phyloP scores from a whole-genome alignment of 305 asterid genomes.

The Solanum chacoense region DNA sequence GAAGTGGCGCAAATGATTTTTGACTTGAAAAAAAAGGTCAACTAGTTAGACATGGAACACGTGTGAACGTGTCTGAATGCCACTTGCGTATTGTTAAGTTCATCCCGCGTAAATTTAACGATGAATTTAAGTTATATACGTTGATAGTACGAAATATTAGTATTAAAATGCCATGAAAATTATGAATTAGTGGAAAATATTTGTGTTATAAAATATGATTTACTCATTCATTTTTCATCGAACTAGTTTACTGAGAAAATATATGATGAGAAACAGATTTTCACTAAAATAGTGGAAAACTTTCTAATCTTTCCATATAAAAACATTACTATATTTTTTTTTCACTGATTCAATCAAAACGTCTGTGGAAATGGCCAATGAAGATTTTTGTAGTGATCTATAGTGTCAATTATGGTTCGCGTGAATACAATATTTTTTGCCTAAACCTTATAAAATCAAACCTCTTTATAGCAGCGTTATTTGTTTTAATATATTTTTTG shows the following conservation, averaged over 20 bases:
- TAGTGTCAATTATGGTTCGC: not conserved
- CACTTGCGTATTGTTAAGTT: not conserved
- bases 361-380: too few relatives aligned
- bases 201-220: not conserved
- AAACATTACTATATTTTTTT: too few relatives aligned
- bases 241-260: not conserved
- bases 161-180: not conserved
- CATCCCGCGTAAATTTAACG: not conserved
- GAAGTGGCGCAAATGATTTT: slow-evolving; percentile 49
- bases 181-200: not conserved
- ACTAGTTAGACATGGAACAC: slow-evolving; percentile 28
- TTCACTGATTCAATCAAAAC: too few relatives aligned
- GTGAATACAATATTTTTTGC: not conserved
- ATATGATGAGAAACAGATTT: too few relatives aligned
- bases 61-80: slow-evolving; percentile 19
- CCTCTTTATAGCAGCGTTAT: not conserved
- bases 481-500: not conserved
- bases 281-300: too few relatives aligned
- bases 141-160: not conserved
- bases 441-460: not conserved
- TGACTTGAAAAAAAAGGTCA: slow-evolving; percentile 22
- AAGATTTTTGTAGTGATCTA: not conserved
- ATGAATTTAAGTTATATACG: not conserved
- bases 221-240: not conserved
- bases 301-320: too few relatives aligned